A percentile compares a stretch with the other conserved stretches of the same genome.
Evolutionary conservation across 2,329 filamentous ascomycete species (phyloP).

Genomic region (Salinomyces thailandicus): DNA sequence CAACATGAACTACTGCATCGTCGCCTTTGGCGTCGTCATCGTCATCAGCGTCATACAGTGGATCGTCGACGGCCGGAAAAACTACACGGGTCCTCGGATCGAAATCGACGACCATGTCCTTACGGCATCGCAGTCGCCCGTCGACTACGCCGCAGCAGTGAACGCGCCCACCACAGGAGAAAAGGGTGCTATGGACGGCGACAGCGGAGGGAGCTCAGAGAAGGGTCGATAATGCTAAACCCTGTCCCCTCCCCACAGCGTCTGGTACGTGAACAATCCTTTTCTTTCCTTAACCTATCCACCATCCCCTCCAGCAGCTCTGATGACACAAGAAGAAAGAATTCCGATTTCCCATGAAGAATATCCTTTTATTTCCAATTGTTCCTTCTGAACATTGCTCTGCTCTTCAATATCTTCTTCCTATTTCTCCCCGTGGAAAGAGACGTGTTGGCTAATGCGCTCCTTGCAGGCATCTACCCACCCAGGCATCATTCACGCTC

Average conservation of each 20-base stretch:
- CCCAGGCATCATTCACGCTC: no score
- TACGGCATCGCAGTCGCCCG: conserved; percentile 14
- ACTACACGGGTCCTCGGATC: conserved; percentile 43
- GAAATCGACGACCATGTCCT: conserved; percentile 23
- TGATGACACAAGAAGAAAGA: no score
- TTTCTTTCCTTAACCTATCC: no score
- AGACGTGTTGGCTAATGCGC: not conserved
- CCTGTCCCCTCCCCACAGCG: no score
- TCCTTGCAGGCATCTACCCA: no score
- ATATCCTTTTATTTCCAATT: no score
- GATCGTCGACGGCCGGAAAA: conserved; percentile 51
- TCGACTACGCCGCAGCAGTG: not conserved
- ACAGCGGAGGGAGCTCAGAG: not conserved
- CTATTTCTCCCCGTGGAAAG: not conserved
- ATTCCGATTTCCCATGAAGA: no score
- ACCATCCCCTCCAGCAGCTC: no score
- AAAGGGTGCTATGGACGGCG: no score
- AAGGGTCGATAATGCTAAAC: not conserved
- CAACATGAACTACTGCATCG: conserved; percentile 59
- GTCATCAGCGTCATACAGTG: conserved; percentile 49
- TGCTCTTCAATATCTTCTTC: no score
- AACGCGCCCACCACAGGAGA: not conserved
- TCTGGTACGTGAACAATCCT: not conserved
- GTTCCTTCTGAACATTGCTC: no score
- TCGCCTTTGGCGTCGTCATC: conserved; percentile 48